A percentile compares a stretch with the other conserved stretches of the same genome.
Conservation (phyloP, 768 basidiomycete species). For the Tulasnella sp. region DNA sequence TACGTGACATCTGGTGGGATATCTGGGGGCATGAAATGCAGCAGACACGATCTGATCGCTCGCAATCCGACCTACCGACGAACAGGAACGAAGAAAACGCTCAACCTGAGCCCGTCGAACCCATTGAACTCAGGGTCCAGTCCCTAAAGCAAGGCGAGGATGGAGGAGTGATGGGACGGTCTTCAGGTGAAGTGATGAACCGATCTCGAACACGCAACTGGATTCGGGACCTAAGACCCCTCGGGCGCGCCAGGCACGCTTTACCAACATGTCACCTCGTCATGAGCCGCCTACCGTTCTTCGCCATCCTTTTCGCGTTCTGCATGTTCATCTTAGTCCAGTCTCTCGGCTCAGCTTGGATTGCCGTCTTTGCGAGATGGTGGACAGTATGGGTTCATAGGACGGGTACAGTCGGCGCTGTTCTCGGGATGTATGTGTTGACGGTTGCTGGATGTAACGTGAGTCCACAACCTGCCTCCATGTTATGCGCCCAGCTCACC, state of each 20-base stretch:
- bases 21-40: not conserved
- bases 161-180: too few relatives aligned
- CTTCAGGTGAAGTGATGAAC: too few relatives aligned
- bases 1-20: conserved; percentile 29
- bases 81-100: too few relatives aligned
- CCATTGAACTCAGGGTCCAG: conserved; percentile 4
- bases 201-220: not conserved
- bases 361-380: conserved; percentile 68
- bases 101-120: not conserved
- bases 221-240: conserved; percentile 23
- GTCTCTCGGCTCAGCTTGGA: conserved; percentile 76
- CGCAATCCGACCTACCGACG: not conserved
- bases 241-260: conserved; percentile 18
- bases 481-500: not conserved
- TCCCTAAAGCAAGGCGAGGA: too few relatives aligned
- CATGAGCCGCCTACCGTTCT: conserved; percentile 60
- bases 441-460: conserved; percentile 66
- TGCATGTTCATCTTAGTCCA: conserved; percentile 92
- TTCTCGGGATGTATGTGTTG: conserved; percentile 46
- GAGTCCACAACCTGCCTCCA: conserved; percentile 18
- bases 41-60: not conserved
- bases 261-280: conserved; percentile 67
- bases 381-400: conserved; percentile 35
- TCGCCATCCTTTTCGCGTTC: conserved; percentile 83
- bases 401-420: conserved; percentile 30